Conservation (phyloP, 805 yeast species). For the Ascoidea asiatica region DNA sequence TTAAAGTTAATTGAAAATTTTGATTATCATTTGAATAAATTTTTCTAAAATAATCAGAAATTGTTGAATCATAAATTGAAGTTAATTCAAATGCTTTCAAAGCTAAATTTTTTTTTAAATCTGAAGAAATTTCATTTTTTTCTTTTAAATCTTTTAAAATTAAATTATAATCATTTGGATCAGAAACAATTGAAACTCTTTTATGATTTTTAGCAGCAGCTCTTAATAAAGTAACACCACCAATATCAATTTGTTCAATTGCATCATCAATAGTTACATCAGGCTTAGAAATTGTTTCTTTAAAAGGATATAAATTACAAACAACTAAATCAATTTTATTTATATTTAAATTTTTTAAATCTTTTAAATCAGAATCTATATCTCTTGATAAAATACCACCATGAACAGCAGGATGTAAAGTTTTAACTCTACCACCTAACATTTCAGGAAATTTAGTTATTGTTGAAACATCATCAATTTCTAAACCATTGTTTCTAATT, state of each 20-base stretch:
- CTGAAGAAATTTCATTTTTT: conserved; percentile 56
- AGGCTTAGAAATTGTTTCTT: conserved; percentile 90
- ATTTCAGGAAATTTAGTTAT: conserved; percentile 98
- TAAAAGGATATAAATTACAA: conserved; percentile 96
- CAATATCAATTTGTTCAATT: conserved; percentile 96
- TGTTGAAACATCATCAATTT: conserved; percentile 88
- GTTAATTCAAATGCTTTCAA: conserved; percentile 97
- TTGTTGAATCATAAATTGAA: conserved; percentile 92
- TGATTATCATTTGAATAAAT: conserved; percentile 82
- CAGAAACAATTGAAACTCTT: conserved; percentile 89
- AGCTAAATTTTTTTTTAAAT: conserved; percentile 72
- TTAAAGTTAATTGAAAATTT: conserved; percentile 62
- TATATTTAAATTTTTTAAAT: conserved; percentile 77
- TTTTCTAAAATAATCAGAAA: conserved; percentile 94
- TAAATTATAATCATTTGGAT: conserved; percentile 83
- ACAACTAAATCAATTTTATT: conserved; percentile 95
- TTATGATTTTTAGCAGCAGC: conserved; percentile 99
- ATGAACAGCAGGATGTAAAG: conserved; percentile 97
- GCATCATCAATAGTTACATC: conserved; percentile 96
- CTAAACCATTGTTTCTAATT: conserved; percentile 95
- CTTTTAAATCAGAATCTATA: conserved; percentile 81
- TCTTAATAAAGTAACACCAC: conserved; percentile 92
- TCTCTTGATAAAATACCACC: conserved; percentile 95
- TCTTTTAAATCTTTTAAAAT: conserved; percentile 69
- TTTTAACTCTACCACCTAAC: conserved; percentile 97